These are phyloP conservation scores for Extremus antarcticus DNA, from an alignment of 495 filamentous ascomycete genomes.

Conservation along the genomic window DNA sequence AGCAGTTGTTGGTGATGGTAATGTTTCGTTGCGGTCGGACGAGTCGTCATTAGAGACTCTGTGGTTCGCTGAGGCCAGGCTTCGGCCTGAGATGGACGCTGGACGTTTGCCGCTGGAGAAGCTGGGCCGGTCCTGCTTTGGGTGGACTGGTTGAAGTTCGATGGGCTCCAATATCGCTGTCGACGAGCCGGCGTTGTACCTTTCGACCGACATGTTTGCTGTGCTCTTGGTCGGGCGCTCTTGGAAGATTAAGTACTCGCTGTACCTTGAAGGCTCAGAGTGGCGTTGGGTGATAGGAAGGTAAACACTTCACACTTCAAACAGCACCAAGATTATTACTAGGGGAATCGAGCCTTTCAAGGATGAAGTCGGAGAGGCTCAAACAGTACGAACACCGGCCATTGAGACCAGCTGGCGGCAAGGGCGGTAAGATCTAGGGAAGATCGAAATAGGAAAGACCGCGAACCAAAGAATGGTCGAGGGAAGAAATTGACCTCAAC, in stretches of 20 bases:
- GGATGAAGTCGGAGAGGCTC: not conserved
- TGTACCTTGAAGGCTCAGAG: too few species aligned
- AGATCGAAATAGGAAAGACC: not conserved
- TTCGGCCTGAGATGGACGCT: not conserved
- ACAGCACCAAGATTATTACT: too few species aligned
- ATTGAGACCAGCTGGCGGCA: not conserved
- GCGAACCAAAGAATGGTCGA: not conserved
- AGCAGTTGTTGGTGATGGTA: conserved; percentile 32
- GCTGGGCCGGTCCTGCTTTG: conserved; percentile 5
- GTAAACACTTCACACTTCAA: too few species aligned
- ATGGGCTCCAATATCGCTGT: conserved; percentile 21
- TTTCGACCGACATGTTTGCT: conserved; percentile 4
- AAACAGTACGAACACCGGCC: not conserved
- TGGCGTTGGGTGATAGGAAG: too few species aligned
- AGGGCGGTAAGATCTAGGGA: too few species aligned
- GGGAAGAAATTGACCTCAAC: too few species aligned
- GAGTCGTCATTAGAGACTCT: not conserved
- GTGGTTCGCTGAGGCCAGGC: not conserved
- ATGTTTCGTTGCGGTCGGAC: conserved; percentile 27
- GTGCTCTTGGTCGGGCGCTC: too few species aligned
- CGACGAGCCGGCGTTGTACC: conserved; percentile 23
- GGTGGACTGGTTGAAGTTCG: conserved; percentile 12
- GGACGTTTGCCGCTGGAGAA: not conserved
- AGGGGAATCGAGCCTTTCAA: too few species aligned
- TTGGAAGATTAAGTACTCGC: too few species aligned